Evolutionary conservation across 2,329 filamentous ascomycete species (phyloP), one percentile per base, ranked within the genome.

Genomic region (Bertia moriformis): DNA sequence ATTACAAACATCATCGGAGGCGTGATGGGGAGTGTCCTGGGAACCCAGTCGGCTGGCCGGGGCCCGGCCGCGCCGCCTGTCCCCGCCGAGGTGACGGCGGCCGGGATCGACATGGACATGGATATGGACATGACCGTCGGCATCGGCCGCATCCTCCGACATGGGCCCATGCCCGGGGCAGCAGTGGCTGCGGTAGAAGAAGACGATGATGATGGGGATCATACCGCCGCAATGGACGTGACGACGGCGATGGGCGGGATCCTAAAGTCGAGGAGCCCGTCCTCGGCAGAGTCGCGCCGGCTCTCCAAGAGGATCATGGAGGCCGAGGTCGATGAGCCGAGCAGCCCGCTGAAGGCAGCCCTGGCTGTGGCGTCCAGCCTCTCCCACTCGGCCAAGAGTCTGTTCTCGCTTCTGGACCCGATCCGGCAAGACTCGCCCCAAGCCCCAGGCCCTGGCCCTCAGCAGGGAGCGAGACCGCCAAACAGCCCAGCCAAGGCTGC

Each of bases 361-460:
- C 17, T 15, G 15, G 32, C 10, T 10, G 17, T 35, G 10, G 10
- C 32, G 10, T 35, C 7, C 32, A 18, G 7, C 10, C 10, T 35
- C 32, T 15, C 22, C 22, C n/a, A n/a, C n/a, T n/a, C n/a, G n/a
- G n/a, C 40, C 24, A n/a, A 29, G n/a, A n/a, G 12, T 46, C 59
- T 14, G 44, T 46, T 30, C 51, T 60, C 36, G 58, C 66, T 12
- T 66, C 60, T 20, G 66, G 62, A 50, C 67, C 52, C 48, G 68
- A 62, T 32, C 79, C 71, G 44, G 71, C 73, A 36, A 71, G 62
- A 14, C 44, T 74, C 27, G 65, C 71, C 24, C 24, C 12, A 29
- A 29, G 24, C 24, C 24, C 12, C 24, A 29, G 24, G 12, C n/a
- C n/a, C 12, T 12, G 24, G 12, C 12, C 24, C 12, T 29, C n/a